A percentile compares a stretch with the other conserved stretches of the same genome.
Evolutionary conservation across 495 filamentous ascomycete species (phyloP).

Genomic region (Neurospora tetrasperma): DNA sequence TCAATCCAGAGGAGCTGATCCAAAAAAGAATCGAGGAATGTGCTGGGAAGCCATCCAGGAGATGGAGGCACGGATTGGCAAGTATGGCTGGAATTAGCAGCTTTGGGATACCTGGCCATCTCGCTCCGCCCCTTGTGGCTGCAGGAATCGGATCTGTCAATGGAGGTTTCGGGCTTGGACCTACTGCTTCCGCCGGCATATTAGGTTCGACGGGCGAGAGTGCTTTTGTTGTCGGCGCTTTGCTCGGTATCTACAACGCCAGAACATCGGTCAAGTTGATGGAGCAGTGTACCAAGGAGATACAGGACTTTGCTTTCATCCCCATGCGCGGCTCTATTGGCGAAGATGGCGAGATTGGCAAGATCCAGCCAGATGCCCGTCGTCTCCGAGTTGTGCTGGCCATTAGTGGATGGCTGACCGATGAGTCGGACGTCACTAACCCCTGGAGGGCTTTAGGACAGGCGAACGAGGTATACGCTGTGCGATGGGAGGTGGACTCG

Average conservation of each 20-base stretch:
- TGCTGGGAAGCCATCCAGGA: conserved; percentile 44
- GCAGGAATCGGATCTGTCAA: conserved; percentile 75
- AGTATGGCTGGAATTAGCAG: conserved; percentile 55
- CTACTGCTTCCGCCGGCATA: conserved; percentile 56
- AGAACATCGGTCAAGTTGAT: conserved; percentile 79
- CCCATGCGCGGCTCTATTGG: conserved; percentile 46
- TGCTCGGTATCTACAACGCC: conserved; percentile 86
- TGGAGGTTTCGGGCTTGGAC: conserved; percentile 70
- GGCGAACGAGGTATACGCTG: conserved; percentile 66
- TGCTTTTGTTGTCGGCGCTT: conserved; percentile 62
- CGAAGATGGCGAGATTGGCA: conserved; percentile 27
- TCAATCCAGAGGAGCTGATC: conserved; percentile 56
- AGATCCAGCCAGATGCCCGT: conserved; percentile 35
- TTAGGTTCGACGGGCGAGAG: conserved; percentile 71
- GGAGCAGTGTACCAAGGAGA: conserved; percentile 76
- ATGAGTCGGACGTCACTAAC: conserved; percentile 54
- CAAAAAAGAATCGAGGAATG: conserved; percentile 56
- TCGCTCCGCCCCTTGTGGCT: conserved; percentile 72
- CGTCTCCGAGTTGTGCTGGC: conserved; percentile 74
- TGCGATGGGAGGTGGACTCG: conserved; percentile 74
- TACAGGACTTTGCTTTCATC: conserved; percentile 82
- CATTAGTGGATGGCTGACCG: conserved; percentile 71
- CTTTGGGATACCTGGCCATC: conserved; percentile 63
- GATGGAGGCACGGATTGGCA: conserved; percentile 62
- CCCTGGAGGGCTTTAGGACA: conserved; percentile 68